These are phyloP conservation scores for Gigaspora rosea DNA, from an alignment of 192 early-diverging fungal genomes.

Conservation along the genomic window DNA sequence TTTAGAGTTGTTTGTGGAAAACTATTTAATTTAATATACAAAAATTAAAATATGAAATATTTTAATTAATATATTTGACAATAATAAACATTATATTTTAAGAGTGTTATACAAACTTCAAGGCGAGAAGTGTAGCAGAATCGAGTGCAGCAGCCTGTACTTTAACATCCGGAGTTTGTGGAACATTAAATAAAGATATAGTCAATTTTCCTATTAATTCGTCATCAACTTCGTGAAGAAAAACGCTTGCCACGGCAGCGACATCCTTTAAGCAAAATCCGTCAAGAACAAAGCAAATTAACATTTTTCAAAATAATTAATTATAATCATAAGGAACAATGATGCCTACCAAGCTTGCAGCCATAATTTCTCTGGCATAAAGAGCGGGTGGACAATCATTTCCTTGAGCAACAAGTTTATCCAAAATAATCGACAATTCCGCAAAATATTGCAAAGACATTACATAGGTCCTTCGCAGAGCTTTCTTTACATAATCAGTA, in stretches of 20 bases:
- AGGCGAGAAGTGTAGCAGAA: conserved; percentile 41
- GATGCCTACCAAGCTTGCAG: conserved; percentile 50
- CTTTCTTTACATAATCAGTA: conserved; percentile 40
- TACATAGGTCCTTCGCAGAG: conserved; percentile 51
- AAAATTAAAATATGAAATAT: not conserved
- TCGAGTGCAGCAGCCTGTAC: conserved; percentile 44
- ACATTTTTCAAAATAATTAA: not conserved
- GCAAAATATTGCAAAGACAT: conserved; percentile 59
- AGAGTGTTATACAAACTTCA: conserved; percentile 38
- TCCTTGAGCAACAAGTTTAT: conserved; percentile 46
- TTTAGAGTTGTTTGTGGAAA: conserved; percentile 37
- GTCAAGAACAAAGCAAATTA: not conserved
- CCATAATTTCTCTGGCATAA: conserved; percentile 62
- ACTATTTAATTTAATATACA: conserved; percentile 25
- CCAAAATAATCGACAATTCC: conserved; percentile 50
- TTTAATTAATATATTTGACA: not conserved
- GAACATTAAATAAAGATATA: conserved; percentile 29
- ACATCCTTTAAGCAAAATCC: not conserved
- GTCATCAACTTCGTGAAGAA: conserved; percentile 37
- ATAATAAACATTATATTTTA: not conserved
- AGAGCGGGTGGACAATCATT: conserved; percentile 48
- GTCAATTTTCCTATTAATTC: conserved; percentile 22
- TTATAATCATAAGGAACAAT: not conserved
- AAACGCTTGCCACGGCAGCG: not conserved
- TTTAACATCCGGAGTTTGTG: conserved; percentile 33